Conservation (phyloP, 805 yeast genomes). For the Spathaspora hagerdaliae region DNA sequence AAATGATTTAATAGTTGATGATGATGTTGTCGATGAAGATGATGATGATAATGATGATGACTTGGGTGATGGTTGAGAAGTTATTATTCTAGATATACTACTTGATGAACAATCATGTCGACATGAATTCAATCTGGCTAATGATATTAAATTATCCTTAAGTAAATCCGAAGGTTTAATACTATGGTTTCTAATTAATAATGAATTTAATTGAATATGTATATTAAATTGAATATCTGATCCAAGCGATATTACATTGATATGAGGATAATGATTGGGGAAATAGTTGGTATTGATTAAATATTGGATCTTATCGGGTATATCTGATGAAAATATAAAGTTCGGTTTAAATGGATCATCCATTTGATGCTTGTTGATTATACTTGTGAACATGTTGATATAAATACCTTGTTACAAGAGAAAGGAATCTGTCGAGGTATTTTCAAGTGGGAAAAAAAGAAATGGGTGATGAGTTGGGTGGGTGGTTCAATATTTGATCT, state of each 20-base stretch:
- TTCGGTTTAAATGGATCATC: slow-evolving; percentile 34
- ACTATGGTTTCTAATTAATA: slow-evolving; percentile 24
- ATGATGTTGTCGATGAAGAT: too few species aligned
- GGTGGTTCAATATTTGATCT: too few species aligned
- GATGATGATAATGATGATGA: too few species aligned
- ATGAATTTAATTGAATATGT: slow-evolving; percentile 32
- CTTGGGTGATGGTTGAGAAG: not conserved
- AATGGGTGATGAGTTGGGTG: not conserved
- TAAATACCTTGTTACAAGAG: too few species aligned
- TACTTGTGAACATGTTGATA: not conserved
- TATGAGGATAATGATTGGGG: not conserved
- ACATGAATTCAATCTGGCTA: not conserved
- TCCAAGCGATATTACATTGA: not conserved
- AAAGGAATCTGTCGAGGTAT: too few species aligned
- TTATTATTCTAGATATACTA: not conserved
- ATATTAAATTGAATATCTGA: slow-evolving; percentile 8
- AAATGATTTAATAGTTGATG: too few species aligned
- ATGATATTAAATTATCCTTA: slow-evolving; percentile 21
- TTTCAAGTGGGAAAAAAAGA: not conserved
- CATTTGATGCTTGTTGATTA: not conserved
- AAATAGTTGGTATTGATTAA: not conserved
- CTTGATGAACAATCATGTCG: not conserved
- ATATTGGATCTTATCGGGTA: slow-evolving; percentile 19
- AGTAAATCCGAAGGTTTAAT: slow-evolving; percentile 31
- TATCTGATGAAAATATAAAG: slow-evolving; percentile 34